These are phyloP conservation scores for Fagopyrum esculentum DNA, from an alignment of 148 eudicot species.

Conservation along the genomic window DNA sequence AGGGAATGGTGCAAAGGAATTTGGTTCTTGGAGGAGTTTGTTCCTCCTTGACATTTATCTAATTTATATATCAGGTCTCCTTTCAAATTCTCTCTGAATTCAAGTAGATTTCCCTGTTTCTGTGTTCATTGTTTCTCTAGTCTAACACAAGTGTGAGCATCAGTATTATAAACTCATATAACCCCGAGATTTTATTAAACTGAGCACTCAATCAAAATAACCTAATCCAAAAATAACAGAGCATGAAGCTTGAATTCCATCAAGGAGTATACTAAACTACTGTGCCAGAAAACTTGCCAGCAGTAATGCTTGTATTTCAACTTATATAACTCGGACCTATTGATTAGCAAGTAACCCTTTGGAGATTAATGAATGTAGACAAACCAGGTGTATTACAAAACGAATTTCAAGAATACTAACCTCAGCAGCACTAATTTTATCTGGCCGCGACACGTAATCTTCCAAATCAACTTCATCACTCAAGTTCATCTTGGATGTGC, in stretches of 20 bases:
- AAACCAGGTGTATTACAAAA: neutral
- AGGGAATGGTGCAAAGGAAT: too few species aligned
- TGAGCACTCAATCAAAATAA: too few species aligned
- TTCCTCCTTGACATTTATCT: too few species aligned
- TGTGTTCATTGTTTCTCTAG: too few species aligned
- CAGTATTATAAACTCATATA: neutral
- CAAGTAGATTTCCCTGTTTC: too few species aligned
- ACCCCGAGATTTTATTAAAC: too few species aligned
- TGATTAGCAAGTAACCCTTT: neutral
- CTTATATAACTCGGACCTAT: neutral
- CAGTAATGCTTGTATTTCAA: neutral
- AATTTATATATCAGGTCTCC: too few species aligned
- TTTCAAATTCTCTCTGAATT: too few species aligned
- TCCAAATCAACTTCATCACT: slow-evolving; percentile 90
- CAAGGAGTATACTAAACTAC: neutral
- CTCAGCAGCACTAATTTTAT: slow-evolving; percentile 93
- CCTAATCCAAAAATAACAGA: neutral
- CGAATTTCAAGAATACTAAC: slow-evolving; percentile 27
- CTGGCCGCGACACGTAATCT: slow-evolving; percentile 86
- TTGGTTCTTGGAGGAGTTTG: too few species aligned
- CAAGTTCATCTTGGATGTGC: slow-evolving; percentile 85
- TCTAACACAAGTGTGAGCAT: neutral
- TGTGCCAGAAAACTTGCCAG: neutral
- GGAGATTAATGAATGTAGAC: neutral
- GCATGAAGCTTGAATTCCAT: neutral